Evolutionary conservation across 2,329 filamentous ascomycete genomes (phyloP).

Genomic region (Aspergillus sp.): DNA sequence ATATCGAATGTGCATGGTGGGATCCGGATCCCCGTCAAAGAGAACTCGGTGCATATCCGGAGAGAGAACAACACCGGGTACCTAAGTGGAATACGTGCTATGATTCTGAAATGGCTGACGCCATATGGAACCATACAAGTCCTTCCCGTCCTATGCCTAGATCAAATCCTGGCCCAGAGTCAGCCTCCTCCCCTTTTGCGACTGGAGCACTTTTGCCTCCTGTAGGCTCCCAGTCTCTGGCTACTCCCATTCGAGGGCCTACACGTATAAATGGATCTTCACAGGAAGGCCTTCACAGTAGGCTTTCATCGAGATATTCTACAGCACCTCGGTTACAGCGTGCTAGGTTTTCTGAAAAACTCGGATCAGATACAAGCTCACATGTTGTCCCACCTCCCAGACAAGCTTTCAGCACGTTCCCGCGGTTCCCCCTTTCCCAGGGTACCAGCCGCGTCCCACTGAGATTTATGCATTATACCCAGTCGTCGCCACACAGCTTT

Average conservation of each 20-base stretch:
- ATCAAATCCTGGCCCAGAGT: neutral
- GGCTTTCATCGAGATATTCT: neutral
- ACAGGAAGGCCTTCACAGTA: neutral
- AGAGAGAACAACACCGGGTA: constrained; percentile 23
- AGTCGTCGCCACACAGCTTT: constrained; percentile 1
- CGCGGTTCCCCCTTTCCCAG: neutral
- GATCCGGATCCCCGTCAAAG: constrained; percentile 39
- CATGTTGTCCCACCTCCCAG: neutral
- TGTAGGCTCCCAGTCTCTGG: neutral
- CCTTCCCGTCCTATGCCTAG: constrained; percentile 7
- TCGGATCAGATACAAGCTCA: neutral
- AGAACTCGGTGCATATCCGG: constrained; percentile 21
- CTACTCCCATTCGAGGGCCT: neutral
- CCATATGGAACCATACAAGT: constrained; percentile 27
- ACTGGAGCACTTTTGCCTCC: constrained; percentile 10
- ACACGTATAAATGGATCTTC: neutral
- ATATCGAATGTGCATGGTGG: constrained; percentile 45
- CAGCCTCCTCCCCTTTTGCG: neutral
- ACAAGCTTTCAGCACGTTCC: neutral
- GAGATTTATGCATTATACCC: neutral
- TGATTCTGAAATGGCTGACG: constrained; percentile 22
- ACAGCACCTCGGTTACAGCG: neutral
- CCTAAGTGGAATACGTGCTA: constrained; percentile 28
- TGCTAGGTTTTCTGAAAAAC: neutral
- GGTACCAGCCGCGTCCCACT: neutral